Conservation (phyloP, 2,329 filamentous ascomycete genomes). For the Meredithiella fracta region DNA sequence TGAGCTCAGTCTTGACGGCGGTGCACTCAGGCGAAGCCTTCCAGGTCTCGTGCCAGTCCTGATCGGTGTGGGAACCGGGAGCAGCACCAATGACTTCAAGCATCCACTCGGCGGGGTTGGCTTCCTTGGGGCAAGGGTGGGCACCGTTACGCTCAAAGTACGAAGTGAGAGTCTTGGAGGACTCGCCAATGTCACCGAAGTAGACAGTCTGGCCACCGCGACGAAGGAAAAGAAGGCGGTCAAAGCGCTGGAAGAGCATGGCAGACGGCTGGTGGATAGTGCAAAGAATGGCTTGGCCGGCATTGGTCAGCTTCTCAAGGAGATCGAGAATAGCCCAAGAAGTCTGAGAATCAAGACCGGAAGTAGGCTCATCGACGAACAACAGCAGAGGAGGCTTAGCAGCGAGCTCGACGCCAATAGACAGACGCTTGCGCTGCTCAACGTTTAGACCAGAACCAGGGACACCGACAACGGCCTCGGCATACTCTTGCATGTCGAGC, state of each 20-base stretch:
- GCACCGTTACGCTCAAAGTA: conserved; percentile 67
- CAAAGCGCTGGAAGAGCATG: conserved; percentile 84
- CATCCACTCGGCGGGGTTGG: conserved; percentile 78
- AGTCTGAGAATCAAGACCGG: conserved; percentile 81
- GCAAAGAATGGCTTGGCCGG: conserved; percentile 84
- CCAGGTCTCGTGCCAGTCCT: conserved; percentile 51
- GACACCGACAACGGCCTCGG: conserved; percentile 79
- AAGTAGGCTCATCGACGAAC: conserved; percentile 90
- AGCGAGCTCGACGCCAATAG: conserved; percentile 89
- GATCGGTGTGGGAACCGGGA: conserved; percentile 44
- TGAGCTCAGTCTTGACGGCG: conserved; percentile 39
- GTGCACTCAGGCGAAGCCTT: conserved; percentile 39
- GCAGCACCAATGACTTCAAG: conserved; percentile 45
- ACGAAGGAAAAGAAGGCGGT: conserved; percentile 61
- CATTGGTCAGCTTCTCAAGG: conserved; percentile 75
- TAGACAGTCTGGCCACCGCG: conserved; percentile 66
- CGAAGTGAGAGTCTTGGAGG: conserved; percentile 47
- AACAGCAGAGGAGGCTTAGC: conserved; percentile 79
- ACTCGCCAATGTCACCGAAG: conserved; percentile 62
- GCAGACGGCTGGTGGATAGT: conserved; percentile 96
- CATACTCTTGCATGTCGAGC: conserved; percentile 77
- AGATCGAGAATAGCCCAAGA: conserved; percentile 84
- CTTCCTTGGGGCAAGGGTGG: conserved; percentile 43
- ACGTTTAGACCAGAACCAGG: conserved; percentile 71
- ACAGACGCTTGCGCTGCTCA: conserved; percentile 59